A percentile compares a stretch with the other conserved stretches of the same genome.
phyloP scores from a whole-genome alignment of 129 eudicot genomes.

The Heracleum sosnowskyi region DNA sequence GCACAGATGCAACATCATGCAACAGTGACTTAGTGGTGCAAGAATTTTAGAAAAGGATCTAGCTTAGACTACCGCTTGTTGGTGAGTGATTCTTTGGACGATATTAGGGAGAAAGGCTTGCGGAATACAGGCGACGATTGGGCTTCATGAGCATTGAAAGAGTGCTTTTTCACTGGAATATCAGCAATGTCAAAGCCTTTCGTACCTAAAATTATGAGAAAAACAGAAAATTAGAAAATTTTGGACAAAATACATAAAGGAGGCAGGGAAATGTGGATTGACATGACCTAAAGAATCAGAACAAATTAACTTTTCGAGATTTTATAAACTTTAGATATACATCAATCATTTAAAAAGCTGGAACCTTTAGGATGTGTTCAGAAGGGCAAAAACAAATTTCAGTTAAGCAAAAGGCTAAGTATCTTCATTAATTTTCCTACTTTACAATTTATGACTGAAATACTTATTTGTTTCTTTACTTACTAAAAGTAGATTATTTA shows the following conservation, averaged over 20 bases:
- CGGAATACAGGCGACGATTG: conserved; percentile 37
- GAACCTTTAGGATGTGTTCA: no score
- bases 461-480: no score
- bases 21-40: no score
- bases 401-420: background rate
- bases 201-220: conserved; percentile 34
- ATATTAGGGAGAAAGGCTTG: conserved; percentile 75
- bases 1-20: no score
- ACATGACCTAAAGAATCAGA: background rate
- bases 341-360: no score
- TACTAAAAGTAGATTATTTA: background rate
- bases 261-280: background rate
- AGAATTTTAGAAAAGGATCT: no score
- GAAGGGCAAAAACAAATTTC: background rate
- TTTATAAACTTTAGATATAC: no score
- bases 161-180: conserved; percentile 44
- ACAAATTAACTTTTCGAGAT: background rate
- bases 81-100: conserved; percentile 63
- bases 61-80: no score
- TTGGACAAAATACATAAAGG: background rate
- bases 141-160: conserved; percentile 35
- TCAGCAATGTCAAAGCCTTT: conserved; percentile 66
- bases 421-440: background rate
- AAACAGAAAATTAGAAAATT: background rate
- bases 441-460: background rate